Percentiles rank a stretch among this genome's conserved stretches.
phyloP scores from a whole-genome alignment of 1,284 basidiomycete genomes.

The Apiotrichum montevideense region DNA sequence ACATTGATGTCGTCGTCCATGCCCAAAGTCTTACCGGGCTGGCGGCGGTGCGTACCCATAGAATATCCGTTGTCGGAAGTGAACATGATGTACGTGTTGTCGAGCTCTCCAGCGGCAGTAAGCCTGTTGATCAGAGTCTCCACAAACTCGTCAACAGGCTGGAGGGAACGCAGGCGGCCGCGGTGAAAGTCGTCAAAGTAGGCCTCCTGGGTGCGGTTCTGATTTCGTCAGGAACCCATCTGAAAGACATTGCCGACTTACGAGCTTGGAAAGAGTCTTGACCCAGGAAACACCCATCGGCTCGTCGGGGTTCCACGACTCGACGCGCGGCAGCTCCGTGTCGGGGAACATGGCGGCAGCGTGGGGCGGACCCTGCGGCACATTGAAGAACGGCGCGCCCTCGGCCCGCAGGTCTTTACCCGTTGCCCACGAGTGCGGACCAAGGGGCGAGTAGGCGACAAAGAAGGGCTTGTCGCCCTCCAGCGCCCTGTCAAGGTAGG shows the following conservation, averaged over 20 bases:
- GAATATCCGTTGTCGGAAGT: conserved; percentile 39
- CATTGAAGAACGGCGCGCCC: background rate
- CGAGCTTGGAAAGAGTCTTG: conserved; percentile 22
- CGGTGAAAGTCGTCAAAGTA: conserved; percentile 40
- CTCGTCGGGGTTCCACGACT: conserved; percentile 28
- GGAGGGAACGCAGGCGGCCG: conserved; percentile 25
- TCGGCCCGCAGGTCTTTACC: background rate
- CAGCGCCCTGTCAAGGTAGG: conserved; percentile 20
- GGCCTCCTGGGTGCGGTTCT: conserved; percentile 25
- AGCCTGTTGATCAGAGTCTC: conserved; percentile 29
- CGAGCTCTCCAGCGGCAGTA: conserved; percentile 25
- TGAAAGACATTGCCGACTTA: too few relatives aligned
- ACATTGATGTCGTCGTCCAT: conserved; percentile 39
- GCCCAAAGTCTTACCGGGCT: conserved; percentile 37
- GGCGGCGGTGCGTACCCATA: conserved; percentile 32
- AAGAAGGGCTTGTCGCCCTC: conserved; percentile 29
- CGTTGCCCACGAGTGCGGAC: background rate
- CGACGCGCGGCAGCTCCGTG: conserved; percentile 17
- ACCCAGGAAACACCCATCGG: conserved; percentile 35
- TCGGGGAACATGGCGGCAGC: conserved; percentile 26
- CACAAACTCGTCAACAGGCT: conserved; percentile 38
- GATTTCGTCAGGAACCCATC: too few relatives aligned
- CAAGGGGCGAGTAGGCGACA: conserved; percentile 19
- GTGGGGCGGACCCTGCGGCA: conserved; percentile 20
- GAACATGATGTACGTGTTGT: conserved; percentile 38